These are phyloP conservation scores for Candida vaughaniae DNA, from an alignment of 805 yeast genomes.

Conservation along the genomic window DNA sequence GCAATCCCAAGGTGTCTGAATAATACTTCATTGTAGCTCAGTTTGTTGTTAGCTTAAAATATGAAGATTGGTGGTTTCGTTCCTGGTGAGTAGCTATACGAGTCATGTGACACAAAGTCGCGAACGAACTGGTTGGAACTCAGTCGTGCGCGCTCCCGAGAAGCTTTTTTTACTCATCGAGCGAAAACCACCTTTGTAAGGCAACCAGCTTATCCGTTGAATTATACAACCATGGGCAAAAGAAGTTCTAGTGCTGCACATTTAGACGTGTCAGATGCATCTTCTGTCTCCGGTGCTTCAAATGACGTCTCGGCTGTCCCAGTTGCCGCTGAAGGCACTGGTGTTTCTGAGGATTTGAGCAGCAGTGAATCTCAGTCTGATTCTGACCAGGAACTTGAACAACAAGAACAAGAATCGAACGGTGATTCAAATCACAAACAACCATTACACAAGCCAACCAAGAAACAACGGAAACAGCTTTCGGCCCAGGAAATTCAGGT, in stretches of 20 bases:
- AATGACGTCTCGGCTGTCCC: no score
- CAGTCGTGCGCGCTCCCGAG: constrained; percentile 4
- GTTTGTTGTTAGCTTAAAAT: neutral
- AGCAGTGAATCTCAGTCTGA: constrained; percentile 1
- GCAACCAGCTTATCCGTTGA: neutral
- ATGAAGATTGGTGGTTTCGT: no score
- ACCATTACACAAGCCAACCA: constrained; percentile 22
- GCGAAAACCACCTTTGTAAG: neutral
- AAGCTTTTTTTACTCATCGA: constrained; percentile 10
- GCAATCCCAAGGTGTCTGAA: constrained; percentile 70
- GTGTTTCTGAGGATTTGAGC: constrained; percentile 8
- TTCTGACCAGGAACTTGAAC: neutral
- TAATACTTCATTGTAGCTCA: constrained; percentile 30
- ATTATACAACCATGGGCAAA: constrained; percentile 11
- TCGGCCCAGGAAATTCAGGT: constrained; percentile 84
- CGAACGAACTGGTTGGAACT: no score
- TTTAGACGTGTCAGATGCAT: constrained; percentile 2
- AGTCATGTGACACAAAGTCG: no score
- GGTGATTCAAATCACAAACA: constrained; percentile 15
- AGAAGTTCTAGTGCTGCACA: constrained; percentile 8
- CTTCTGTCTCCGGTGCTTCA: neutral
- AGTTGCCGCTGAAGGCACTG: neutral
- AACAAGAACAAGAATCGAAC: neutral
- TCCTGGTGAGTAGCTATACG: no score
- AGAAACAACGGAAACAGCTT: constrained; percentile 39